These are phyloP conservation scores for Penicillium expansum DNA, from an alignment of 2,329 filamentous ascomycete genomes.

Conservation along the genomic window DNA sequence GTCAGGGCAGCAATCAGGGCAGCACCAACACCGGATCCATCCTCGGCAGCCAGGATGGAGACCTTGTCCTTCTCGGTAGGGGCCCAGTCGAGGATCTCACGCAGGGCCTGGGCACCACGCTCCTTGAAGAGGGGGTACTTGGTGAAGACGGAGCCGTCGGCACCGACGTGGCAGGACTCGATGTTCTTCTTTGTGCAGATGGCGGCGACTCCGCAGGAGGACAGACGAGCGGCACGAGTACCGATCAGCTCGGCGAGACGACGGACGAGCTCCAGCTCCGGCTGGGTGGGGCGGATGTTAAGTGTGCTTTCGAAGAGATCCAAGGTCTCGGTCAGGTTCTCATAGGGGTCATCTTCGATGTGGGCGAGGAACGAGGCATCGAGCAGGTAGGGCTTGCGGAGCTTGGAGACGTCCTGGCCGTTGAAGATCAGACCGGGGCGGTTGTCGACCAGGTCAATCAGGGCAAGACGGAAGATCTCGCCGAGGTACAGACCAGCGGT, in stretches of 20 bases:
- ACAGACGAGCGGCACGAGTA: constrained; percentile 87
- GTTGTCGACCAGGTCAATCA: constrained; percentile 82
- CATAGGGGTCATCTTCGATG: constrained; percentile 93
- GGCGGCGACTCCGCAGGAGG: constrained; percentile 89
- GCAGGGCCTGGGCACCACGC: constrained; percentile 80
- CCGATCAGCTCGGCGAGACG: constrained; percentile 91
- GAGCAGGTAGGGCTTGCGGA: constrained; percentile 83
- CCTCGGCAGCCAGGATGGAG: constrained; percentile 84
- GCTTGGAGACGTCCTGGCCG: constrained; percentile 72
- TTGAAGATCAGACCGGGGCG: constrained; percentile 74
- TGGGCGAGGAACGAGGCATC: constrained; percentile 91
- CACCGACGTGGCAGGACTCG: constrained; percentile 84
- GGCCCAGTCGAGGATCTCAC: constrained; percentile 94
- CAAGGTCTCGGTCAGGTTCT: constrained; percentile 86
- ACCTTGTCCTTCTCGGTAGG: constrained; percentile 82
- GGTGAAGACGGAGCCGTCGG: constrained; percentile 97
- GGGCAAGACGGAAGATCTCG: constrained; percentile 85
- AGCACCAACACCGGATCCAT: constrained; percentile 94
- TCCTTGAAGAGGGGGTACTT: constrained; percentile 99
- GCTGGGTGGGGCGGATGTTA: constrained; percentile 64
- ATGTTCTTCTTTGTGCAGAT: constrained; percentile 97
- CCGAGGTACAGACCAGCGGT: constrained; percentile 91
- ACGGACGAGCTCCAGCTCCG: constrained; percentile 85
- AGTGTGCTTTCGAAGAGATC: constrained; percentile 79
- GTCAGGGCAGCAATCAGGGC: constrained; percentile 82